Base-by-base conservation (phyloP, 169 alveolate species). In the Plasmodium blacklocki region DNA sequence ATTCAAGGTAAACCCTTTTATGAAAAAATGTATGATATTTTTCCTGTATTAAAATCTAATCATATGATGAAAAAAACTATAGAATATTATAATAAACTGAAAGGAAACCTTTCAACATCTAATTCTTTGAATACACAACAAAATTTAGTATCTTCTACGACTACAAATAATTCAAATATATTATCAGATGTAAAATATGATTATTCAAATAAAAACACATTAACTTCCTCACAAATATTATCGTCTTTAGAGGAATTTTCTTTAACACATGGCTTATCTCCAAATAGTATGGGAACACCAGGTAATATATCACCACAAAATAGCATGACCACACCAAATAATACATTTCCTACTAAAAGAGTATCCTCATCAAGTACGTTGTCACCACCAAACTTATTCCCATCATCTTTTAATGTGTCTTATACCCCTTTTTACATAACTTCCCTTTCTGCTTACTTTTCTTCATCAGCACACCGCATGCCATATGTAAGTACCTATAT, bases 1-100 rank as follows among this genome's bases (percentile, higher is more conserved):
- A 86, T 72, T 73, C 73, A 43, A 71, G 92, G 92, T 45, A 86
- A 59, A 15, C 78, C 92, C 26, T 86, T 86, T 86, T 86, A 50
- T 52, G 92, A 86, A 86, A 86, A 86, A 86, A 29, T 73, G 56
- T 86, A 86, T 67, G 92, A 86, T 60, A 52, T n/a, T 14, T 86
- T 86, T 59, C 92, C 92, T 50, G 92, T 86, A 9, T 18, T 72
- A 15, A 64, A 86, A 86, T 60, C 19, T 14, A 21, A 86, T 64
- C 73, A 71, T 59, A 86, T 39, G 19, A 18, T 21, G 39, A 64
- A 50, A 14, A 86, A 86, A 86, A 52, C 71, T 49, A 18, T 19
- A 4, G 66, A 86, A 47, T 59, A 86, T 86, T 45, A 60, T 86
- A 18, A 39, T 3, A 72, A 67, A 52, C 9, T 66, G 50, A 49